Base-by-base conservation (phyloP, 2,329 filamentous ascomycete species). In the Diaporthe vexans region DNA sequence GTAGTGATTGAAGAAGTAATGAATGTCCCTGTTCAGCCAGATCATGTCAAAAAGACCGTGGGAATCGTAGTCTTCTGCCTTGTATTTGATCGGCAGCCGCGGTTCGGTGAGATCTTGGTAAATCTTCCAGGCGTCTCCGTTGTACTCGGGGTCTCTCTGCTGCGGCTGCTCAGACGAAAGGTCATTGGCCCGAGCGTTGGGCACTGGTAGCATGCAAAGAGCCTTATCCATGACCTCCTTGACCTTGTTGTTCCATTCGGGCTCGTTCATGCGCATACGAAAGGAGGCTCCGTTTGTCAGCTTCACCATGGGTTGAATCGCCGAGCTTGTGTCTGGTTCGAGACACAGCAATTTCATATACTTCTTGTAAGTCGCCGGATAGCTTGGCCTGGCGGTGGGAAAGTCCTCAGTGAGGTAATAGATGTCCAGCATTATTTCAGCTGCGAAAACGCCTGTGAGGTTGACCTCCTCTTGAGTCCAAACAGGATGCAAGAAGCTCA, bases 391-490 rank as follows among this genome's bases (percentile, higher is more conserved):
- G 11, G 59, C 15, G 4, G 4, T 19, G 33, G 59, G 43, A 15
- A 51, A 65, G 8, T 19, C 59, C 1, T 21, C 0, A 7, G 26
- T 35, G 5, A 51, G 21, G 6, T 65, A 19, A 11, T 17, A 35
- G 26, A 65, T 65, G 43, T 65, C 59, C 59, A 51, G 1, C 43
- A 65, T 65, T 19, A 65, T 24, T n/a, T 65, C 59, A 7, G 43
- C 59, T 11, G 43, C 43, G 19, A 65, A 35, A 11, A 65, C 43
- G 11, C 26, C n/a, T 1, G 59, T 65, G 19, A 65, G 43, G 21
- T 51, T 51, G 26, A 65, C 43, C 9, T 65, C 43, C 4, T n/a
- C 0, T 19, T 10, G 19, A 1, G n/a, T 24, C 59, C 59, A 65
- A 10, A 65, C 9, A 11, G 43, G n/a, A 4, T 13, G 19, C 2